Conservation (phyloP, 2,329 filamentous ascomycete species). For the Delphinella strobiligena region DNA sequence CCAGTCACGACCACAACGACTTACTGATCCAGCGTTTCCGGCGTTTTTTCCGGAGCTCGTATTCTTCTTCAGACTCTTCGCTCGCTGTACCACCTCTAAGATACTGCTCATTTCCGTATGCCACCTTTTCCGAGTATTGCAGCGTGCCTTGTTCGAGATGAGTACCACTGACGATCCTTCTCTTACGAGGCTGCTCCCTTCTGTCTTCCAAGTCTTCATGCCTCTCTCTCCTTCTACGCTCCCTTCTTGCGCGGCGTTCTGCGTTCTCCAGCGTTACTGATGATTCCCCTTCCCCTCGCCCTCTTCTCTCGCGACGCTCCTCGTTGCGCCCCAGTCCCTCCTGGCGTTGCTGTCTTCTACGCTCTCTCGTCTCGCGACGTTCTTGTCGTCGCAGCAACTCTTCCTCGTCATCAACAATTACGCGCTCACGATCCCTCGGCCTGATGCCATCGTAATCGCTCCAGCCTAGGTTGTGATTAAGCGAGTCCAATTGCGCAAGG, state of each 20-base stretch:
- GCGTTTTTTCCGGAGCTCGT: conserved; percentile 28
- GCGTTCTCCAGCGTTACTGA: conserved; percentile 2
- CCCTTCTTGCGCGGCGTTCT: conserved; percentile 5
- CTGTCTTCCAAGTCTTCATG: conserved; percentile 6
- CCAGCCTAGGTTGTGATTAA: conserved; percentile 9
- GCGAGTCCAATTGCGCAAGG: conserved; percentile 52
- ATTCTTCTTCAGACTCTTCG: conserved; percentile 19
- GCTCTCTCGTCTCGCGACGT: conserved; percentile 23
- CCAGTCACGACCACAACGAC: conserved; percentile 14
- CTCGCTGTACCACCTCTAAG: conserved; percentile 29
- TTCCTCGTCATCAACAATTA: conserved; percentile 6
- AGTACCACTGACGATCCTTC: conserved; percentile 35
- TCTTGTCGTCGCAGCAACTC: conserved; percentile 5
- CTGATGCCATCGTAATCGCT: conserved; percentile 5
- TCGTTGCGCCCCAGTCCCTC: conserved; percentile 11
- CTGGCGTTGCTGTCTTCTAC: conserved; percentile 29
- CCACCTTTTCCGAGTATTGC: conserved; percentile 26
- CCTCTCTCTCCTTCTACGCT: conserved; percentile 28
- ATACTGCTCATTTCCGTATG: conserved; percentile 25
- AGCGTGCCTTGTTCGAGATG: conserved; percentile 28
- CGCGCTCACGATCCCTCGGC: conserved; percentile 1
- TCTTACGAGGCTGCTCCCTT: conserved; percentile 13
- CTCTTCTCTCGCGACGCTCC: conserved; percentile 5
- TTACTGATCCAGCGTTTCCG: conserved; percentile 46
- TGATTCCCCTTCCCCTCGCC: conserved; percentile 6